Evolutionary conservation across 306 rosid genomes (phyloP), one percentile per base, ranked within the genome.

Genomic region (Rosa rugosa): DNA sequence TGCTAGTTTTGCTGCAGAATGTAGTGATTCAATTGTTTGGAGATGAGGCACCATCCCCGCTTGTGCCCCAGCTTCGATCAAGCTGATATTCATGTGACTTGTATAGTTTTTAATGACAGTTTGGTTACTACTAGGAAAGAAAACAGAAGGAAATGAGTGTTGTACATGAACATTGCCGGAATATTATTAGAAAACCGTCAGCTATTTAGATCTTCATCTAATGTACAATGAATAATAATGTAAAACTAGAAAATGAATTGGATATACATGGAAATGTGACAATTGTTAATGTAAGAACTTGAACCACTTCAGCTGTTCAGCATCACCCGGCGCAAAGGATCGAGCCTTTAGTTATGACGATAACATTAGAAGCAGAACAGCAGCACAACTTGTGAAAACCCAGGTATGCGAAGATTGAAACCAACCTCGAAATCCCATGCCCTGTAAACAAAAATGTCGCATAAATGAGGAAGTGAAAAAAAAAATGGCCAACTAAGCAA

Each of bases 341-440:
- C 2, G 23, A 66, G 14, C 46, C 71, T 38, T 9, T 40, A 17
- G 46, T 83, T 46, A 84, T 27, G 75, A 84, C 34, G 85, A 73
- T 56, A 81, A 75, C 53, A 82, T 23, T 27, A 94, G 71, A 77
- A 94, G 76, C 81, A 89, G 77, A 79, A 80, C 25, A 34, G 86
- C 87, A 36, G 71, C 68, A 54, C 93, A 88, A 60, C 82, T 84
- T 41, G 97, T 80, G 53, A 84, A 80, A 41, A 81, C 83, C 98
- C 88, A 82, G 4, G 79, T 45, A 75, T 80, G 83, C 27, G 91
- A 87, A 22, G 87, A 75, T 22, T 86, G 90, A 82, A 87, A 71
- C 85, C 81, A 85, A 40, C 83, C 78, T 60, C 69, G 62, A 78
- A 80, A 40, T 34, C 89, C 90, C 78, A 85, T 69, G 11, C 81